Evolutionary conservation across 2,329 filamentous ascomycete species (phyloP).

Genomic region (Aspergillus glaucus): DNA sequence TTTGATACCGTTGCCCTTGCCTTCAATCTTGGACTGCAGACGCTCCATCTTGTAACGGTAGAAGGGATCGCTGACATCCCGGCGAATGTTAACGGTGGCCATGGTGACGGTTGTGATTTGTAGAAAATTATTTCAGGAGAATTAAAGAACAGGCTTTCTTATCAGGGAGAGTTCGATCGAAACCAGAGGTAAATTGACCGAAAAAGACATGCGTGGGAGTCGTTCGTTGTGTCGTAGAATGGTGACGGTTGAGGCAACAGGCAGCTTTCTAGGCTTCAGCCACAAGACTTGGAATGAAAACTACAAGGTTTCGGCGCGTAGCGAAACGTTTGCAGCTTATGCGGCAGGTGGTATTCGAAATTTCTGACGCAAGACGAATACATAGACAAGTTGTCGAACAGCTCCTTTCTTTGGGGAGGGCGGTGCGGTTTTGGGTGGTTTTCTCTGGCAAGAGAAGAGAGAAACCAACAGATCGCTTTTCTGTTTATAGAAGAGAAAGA

Average conservation of each 20-base stretch:
- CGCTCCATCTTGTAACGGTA: conserved; percentile 99
- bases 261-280: conserved; percentile 54
- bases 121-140: conserved; percentile 22
- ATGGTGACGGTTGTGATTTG: conserved; percentile 57
- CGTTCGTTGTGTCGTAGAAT: conserved; percentile 17
- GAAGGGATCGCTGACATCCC: conserved; percentile 96
- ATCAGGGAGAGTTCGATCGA: conserved; percentile 28
- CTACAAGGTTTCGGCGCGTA: conserved; percentile 91
- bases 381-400: conserved; percentile 68
- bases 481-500: conserved; percentile 7
- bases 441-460: conserved; percentile 31
- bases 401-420: conserved; percentile 11
- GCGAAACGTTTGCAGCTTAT: conserved; percentile 96
- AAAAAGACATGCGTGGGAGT: conserved; percentile 56
- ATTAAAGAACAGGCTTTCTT: conserved; percentile 19
- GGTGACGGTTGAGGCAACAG: conserved; percentile 30
- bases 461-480: conserved; percentile 28
- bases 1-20: conserved; percentile 99
- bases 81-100: conserved; percentile 97
- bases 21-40: conserved; percentile 97
- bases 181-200: conserved; percentile 40
- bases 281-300: conserved; percentile 83
- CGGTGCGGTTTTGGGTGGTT: conserved; percentile 19
- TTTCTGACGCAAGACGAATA: conserved; percentile 96
- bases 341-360: conserved; percentile 88